Evolutionary conservation across 352 stramenopile genomes (phyloP).

Genomic region (Stramenopiles sp.): DNA sequence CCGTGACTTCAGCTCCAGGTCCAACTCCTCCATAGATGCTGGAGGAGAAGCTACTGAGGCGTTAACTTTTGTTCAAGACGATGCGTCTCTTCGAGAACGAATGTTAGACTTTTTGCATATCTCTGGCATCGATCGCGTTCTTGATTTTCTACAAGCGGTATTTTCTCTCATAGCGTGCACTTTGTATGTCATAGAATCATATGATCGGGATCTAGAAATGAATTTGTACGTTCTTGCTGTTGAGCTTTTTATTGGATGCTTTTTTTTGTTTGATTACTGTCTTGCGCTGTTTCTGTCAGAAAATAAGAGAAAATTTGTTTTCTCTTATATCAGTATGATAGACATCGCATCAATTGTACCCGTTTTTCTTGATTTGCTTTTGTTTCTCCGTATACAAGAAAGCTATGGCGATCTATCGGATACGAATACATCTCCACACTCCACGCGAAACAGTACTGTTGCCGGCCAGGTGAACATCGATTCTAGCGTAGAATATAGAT

Average conservation of each 20-base stretch:
- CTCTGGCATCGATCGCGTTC: not conserved
- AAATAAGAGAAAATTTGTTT: not conserved
- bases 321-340: not conserved
- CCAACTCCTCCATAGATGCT: too few relatives aligned
- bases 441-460: not conserved
- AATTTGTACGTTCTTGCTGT: not conserved
- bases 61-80: too few relatives aligned
- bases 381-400: too few relatives aligned
- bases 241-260: not conserved
- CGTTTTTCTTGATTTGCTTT: not conserved
- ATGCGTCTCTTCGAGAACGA: not conserved
- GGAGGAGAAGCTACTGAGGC: too few relatives aligned
- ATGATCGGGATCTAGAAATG: not conserved
- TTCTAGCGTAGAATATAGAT: too few relatives aligned
- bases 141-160: not conserved
- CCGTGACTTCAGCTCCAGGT: too few relatives aligned
- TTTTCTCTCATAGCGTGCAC: not conserved
- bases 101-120: not conserved
- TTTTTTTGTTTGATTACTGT: not conserved
- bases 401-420: too few relatives aligned
- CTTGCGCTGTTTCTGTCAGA: not conserved
- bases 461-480: too few relatives aligned
- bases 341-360: not conserved
- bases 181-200: not conserved
- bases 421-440: not conserved